phyloP scores from a whole-genome alignment of 2,329 filamentous ascomycete genomes.

The Sarocladium strictum region DNA sequence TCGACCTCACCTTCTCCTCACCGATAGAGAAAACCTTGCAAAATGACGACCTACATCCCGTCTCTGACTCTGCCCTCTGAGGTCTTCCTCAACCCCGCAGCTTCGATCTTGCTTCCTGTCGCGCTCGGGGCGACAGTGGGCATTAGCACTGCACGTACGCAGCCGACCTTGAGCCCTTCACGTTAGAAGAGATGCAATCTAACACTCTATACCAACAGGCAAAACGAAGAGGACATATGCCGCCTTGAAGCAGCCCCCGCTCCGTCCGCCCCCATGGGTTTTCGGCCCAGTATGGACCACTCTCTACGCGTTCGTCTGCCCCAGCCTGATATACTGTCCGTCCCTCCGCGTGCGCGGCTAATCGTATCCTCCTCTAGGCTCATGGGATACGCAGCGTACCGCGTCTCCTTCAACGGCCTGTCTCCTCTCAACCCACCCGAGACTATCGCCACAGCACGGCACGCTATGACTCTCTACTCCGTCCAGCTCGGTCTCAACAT shows the following conservation, averaged over 20 bases:
- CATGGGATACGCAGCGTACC: slow-evolving; percentile 88
- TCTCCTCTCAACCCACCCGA: slow-evolving; percentile 47
- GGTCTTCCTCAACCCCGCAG: slow-evolving; percentile 66
- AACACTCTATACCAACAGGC: not conserved
- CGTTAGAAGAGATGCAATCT: not conserved
- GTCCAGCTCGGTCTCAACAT: slow-evolving; percentile 82
- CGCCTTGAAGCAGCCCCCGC: slow-evolving; percentile 61
- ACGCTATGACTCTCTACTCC: slow-evolving; percentile 75
- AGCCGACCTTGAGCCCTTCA: not conserved
- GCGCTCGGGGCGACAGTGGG: slow-evolving; percentile 68
- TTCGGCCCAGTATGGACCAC: slow-evolving; percentile 62
- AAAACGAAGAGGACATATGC: slow-evolving; percentile 52
- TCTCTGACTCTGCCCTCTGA: slow-evolving; percentile 66
- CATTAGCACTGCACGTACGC: slow-evolving; percentile 59
- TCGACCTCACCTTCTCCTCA: not conserved
- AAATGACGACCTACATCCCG: slow-evolving; percentile 79
- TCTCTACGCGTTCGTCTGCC: slow-evolving; percentile 47
- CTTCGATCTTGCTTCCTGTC: slow-evolving; percentile 71
- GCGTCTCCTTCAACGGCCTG: slow-evolving; percentile 61
- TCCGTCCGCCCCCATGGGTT: slow-evolving; percentile 53
- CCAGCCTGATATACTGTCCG: not conserved
- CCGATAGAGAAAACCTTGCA: not conserved
- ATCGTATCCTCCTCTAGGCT: slow-evolving; percentile 30
- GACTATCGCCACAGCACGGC: slow-evolving; percentile 53
- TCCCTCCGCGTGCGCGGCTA: not conserved